phyloP scores from a whole-genome alignment of 148 eudicot species.

The Rhododendron vialii region DNA sequence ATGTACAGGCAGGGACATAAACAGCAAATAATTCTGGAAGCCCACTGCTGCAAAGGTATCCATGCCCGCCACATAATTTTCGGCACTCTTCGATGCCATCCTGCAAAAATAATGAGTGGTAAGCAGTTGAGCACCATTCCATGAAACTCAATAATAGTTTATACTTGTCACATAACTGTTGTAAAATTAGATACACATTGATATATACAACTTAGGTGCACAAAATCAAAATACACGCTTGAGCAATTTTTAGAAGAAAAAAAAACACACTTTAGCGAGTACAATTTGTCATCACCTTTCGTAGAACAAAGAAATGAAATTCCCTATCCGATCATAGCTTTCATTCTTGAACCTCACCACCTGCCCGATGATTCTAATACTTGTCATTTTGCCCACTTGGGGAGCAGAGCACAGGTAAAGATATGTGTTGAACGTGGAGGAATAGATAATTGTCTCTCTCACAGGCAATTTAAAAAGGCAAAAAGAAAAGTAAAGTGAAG shows the following conservation, averaged over 20 bases:
- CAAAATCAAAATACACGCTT: background rate
- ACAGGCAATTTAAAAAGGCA: background rate
- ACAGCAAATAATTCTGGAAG: constrained; percentile 96
- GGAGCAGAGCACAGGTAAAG: background rate
- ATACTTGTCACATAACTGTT: background rate
- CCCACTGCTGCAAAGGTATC: constrained; percentile 89
- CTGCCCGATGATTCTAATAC: background rate
- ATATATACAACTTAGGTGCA: background rate
- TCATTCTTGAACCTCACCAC: background rate
- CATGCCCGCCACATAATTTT: constrained; percentile 96
- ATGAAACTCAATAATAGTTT: background rate
- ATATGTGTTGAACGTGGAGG: background rate
- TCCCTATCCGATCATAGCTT: background rate
- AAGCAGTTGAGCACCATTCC: background rate
- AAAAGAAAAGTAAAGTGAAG: background rate
- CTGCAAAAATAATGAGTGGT: constrained; percentile 29
- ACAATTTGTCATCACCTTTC: background rate
- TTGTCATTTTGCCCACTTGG: background rate
- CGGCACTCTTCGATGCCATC: constrained; percentile 96
- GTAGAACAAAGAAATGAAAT: background rate
- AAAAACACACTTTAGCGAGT: background rate
- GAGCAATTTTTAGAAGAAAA: background rate
- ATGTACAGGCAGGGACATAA: constrained; percentile 91
- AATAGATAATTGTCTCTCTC: background rate
- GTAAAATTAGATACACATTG: background rate